A percentile compares a stretch with the other conserved stretches of the same genome.
phyloP scores from a whole-genome alignment of 1,284 basidiomycete genomes.

The Marasmius sp. region DNA sequence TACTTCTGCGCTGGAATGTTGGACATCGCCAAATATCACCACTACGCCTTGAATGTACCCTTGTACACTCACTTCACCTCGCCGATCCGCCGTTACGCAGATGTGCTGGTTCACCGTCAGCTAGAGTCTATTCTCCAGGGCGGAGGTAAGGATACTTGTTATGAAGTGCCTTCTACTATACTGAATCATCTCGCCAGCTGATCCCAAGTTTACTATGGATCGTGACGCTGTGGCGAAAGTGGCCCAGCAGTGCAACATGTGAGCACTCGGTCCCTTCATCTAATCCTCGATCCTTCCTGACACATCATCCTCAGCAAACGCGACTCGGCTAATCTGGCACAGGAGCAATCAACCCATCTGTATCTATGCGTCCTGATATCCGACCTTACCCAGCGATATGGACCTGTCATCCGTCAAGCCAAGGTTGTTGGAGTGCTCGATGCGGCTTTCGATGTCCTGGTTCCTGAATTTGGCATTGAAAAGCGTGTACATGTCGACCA shows the following conservation, averaged over 20 bases:
- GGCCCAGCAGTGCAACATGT: conserved; percentile 97
- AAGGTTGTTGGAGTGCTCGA: conserved; percentile 94
- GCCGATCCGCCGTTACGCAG: conserved; percentile 91
- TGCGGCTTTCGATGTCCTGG: conserved; percentile 92
- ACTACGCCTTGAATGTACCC: conserved; percentile 90
- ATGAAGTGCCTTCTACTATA: conserved; percentile 3
- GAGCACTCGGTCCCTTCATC: conserved; percentile 23
- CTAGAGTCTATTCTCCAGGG: conserved; percentile 86
- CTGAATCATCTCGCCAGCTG: conserved; percentile 34
- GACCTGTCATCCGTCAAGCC: conserved; percentile 91
- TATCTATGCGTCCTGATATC: conserved; percentile 93
- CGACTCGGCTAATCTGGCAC: conserved; percentile 87
- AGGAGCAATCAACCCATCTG: conserved; percentile 95
- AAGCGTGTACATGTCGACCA: conserved; percentile 98
- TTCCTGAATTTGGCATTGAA: conserved; percentile 95
- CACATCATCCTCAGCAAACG: conserved; percentile 62
- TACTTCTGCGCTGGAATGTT: conserved; percentile 99
- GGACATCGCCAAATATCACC: conserved; percentile 96
- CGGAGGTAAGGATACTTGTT: conserved; percentile 47
- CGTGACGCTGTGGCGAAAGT: conserved; percentile 96
- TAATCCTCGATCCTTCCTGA: conserved; percentile 8
- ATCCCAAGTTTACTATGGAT: conserved; percentile 94
- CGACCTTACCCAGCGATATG: conserved; percentile 91
- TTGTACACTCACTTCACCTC: conserved; percentile 98
- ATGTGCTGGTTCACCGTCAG: conserved; percentile 95